phyloP scores from a whole-genome alignment of 2,329 filamentous ascomycete genomes.

The Penicillium capsulatum region DNA sequence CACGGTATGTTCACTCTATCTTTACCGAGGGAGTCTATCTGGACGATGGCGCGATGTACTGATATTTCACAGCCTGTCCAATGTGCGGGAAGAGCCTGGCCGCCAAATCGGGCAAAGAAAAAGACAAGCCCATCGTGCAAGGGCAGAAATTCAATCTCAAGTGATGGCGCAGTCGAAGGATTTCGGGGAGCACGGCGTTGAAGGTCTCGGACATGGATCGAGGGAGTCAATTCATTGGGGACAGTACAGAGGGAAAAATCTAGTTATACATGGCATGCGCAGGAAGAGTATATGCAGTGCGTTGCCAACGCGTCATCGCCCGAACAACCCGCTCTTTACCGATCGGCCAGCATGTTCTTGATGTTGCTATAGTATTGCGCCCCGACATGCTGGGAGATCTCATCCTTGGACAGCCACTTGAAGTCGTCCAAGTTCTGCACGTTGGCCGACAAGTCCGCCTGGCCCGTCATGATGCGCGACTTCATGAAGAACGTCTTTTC shows the following conservation, averaged over 20 bases:
- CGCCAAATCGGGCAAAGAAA: slow-evolving; percentile 38
- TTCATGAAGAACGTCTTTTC: slow-evolving; percentile 96
- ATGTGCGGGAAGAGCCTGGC: slow-evolving; percentile 58
- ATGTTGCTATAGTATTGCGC: slow-evolving; percentile 68
- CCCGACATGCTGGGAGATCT: slow-evolving; percentile 66
- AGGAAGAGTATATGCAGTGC: slow-evolving; percentile 36
- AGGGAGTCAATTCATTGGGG: slow-evolving; percentile 12
- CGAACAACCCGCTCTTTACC: slow-evolving; percentile 47
- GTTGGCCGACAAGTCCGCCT: slow-evolving; percentile 73
- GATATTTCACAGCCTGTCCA: slow-evolving; percentile 49
- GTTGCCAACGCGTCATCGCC: slow-evolving; percentile 18
- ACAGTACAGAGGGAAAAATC: slow-evolving; percentile 26
- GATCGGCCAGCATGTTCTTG: slow-evolving; percentile 76
- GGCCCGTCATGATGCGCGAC: slow-evolving; percentile 93
- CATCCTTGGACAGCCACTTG: slow-evolving; percentile 87
- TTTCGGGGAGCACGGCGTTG: not conserved
- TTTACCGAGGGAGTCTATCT: too few relatives aligned
- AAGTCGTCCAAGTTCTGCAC: slow-evolving; percentile 72
- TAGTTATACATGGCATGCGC: slow-evolving; percentile 39
- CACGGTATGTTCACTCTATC: slow-evolving; percentile 56
- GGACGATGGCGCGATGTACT: slow-evolving; percentile 3
- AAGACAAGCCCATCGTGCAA: slow-evolving; percentile 52
- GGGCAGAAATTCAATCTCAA: slow-evolving; percentile 62
- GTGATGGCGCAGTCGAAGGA: slow-evolving; percentile 32
- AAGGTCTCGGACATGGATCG: not conserved